phyloP scores from a whole-genome alignment of 345 rosid genomes.

The Eutrema heterophyllum region DNA sequence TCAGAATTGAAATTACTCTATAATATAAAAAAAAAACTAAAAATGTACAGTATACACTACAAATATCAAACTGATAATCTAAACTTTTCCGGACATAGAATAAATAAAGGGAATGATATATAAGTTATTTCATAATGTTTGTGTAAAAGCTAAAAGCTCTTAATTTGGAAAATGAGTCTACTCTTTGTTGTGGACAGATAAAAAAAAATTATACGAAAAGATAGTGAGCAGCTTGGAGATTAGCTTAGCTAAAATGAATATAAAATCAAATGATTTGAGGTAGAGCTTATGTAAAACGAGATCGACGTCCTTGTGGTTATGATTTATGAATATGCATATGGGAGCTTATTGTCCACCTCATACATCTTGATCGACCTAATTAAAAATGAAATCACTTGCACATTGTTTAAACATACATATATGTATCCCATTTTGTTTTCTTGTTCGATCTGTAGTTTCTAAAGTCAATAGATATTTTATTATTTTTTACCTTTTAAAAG shows the following conservation, averaged over 20 bases:
- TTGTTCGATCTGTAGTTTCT: background rate
- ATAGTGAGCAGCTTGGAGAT: background rate
- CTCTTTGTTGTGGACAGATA: background rate
- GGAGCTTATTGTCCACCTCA: background rate
- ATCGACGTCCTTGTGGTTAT: conserved; percentile 16
- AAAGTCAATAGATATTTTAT: background rate
- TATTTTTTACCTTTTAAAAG: background rate
- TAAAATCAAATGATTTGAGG: background rate
- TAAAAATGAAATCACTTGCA: background rate
- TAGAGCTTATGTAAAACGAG: background rate
- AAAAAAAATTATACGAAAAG: background rate
- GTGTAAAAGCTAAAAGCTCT: background rate
- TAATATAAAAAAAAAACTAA: too few species aligned
- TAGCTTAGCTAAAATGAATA: background rate
- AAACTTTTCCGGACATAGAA: background rate
- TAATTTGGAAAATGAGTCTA: background rate
- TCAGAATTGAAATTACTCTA: background rate
- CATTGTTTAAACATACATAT: background rate
- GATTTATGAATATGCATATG: too few species aligned
- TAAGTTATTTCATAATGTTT: background rate
- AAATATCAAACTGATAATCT: background rate
- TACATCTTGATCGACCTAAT: background rate
- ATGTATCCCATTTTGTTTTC: background rate
- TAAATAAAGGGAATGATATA: background rate
- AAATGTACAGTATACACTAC: background rate